Base-by-base conservation (phyloP, 176 grass and related monocot species). In the Oryza officinalis region DNA sequence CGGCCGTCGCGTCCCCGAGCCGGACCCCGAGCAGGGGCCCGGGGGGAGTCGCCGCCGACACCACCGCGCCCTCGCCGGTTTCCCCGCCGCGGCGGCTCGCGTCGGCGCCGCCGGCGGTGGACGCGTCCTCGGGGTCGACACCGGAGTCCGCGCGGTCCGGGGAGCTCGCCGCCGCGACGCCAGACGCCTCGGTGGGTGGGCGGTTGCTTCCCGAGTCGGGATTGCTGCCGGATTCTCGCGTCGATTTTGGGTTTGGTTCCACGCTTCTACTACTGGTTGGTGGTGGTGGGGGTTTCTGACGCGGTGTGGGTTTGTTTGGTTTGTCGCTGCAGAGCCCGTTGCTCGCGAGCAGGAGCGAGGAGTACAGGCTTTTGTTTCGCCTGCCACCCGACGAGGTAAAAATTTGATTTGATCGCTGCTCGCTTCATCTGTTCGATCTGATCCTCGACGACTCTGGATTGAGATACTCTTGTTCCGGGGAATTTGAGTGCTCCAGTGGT, bases 301-400 rank as follows among this genome's bases (percentile, higher is more conserved):
- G 67, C 33, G 27, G 37, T 26, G 49, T 10, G 67, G 65, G 37
- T 38, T 38, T 38, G 37, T 80, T 70, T 77, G 20, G 38, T 13
- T 76, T 63, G 47, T 41, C 11, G 40, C 9, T 83, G 54, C 88
- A 86, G 93, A 88, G 80, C 80, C 88, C 76, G 49, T 43, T 83
- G 68, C 79, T 92, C 15, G 78, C 89, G 33, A 92, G 63, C 68
- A 85, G 91, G 84, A 99, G 97, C 89, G 97, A 96, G 83, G 97
- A 99, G 75, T 99, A 99, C 84, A 87, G 88, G 74, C 86, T 99
- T 33, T 88, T 99, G 68, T 99, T 99, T 78, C 88, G 90, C 17
- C 78, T 99, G 57, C 93, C 97, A 41, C 26, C 81, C 22, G 91
- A 94, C 67, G 93, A 99, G 97, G 97, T 99, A 75, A 41, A 41